A percentile compares a stretch with the other conserved stretches of the same genome.
Conservation (phyloP, 176 grass and related monocot genomes). For the Avena sativa region DNA sequence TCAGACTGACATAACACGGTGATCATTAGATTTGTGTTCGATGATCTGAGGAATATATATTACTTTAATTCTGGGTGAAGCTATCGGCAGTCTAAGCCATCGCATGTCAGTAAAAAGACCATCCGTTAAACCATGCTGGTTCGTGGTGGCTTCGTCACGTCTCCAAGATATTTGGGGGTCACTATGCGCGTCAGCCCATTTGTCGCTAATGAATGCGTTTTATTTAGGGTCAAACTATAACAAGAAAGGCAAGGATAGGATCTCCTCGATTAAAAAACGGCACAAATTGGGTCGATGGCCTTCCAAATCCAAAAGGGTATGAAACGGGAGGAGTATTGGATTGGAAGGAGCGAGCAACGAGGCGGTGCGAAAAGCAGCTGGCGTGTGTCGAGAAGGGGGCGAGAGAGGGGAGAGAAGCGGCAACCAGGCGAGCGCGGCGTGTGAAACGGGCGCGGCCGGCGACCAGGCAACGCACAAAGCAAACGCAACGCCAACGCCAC, state of each 20-base stretch:
- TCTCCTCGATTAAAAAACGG: background rate
- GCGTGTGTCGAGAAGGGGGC: background rate
- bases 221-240: background rate
- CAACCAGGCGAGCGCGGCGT: background rate
- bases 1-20: too few species aligned
- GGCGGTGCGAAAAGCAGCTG: background rate
- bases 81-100: background rate
- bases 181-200: background rate
- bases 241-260: background rate
- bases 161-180: background rate
- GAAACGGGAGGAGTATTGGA: background rate
- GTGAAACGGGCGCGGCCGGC: slow-evolving; percentile 23
- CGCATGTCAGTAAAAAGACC: background rate
- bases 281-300: background rate
- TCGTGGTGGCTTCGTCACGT: background rate
- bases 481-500: background rate
- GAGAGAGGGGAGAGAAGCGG: background rate
- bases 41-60: too few species aligned
- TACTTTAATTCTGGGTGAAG: background rate
- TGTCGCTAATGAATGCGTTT: background rate
- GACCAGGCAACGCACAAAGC: background rate
- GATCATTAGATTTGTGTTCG: too few species aligned
- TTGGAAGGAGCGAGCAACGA: background rate
- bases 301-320: background rate
- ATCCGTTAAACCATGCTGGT: background rate